Percentiles rank a stretch among this genome's conserved stretches.
These are phyloP conservation scores for Medicago lupulina DNA, from an alignment of 306 rosid genomes.

Conservation along the genomic window DNA sequence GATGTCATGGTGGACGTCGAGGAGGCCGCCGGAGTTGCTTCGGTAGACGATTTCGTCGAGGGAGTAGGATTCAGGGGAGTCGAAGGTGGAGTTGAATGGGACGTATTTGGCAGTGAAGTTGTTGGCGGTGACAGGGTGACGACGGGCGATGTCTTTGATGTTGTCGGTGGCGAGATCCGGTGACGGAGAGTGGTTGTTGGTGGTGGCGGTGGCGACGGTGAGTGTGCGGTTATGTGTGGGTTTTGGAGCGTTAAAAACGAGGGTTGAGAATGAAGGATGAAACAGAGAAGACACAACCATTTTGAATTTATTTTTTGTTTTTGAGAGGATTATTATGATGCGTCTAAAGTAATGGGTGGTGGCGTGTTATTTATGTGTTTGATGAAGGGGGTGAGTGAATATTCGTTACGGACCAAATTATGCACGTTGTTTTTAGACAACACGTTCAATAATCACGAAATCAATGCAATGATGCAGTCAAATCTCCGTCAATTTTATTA, in stretches of 20 bases:
- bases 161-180: constrained; percentile 53
- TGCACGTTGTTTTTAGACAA: no score
- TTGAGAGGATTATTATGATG: neutral
- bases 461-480: no score
- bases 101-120: constrained; percentile 75
- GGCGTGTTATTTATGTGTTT: neutral
- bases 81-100: constrained; percentile 60
- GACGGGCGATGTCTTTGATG: constrained; percentile 81
- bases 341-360: neutral
- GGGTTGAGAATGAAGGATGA: constrained; percentile 53
- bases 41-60: constrained; percentile 91
- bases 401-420: no score
- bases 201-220: constrained; percentile 8
- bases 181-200: constrained; percentile 24
- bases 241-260: constrained; percentile 39
- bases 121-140: constrained; percentile 43
- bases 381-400: no score
- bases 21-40: constrained; percentile 76
- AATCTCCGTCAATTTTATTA: neutral
- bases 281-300: constrained; percentile 46
- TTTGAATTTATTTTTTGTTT: neutral
- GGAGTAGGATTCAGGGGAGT: constrained; percentile 71
- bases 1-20: constrained; percentile 83
- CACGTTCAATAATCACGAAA: no score
- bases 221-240: constrained; percentile 28